Conservation (phyloP, 495 filamentous ascomycete species). For the Diplogelasinospora grovesii region DNA sequence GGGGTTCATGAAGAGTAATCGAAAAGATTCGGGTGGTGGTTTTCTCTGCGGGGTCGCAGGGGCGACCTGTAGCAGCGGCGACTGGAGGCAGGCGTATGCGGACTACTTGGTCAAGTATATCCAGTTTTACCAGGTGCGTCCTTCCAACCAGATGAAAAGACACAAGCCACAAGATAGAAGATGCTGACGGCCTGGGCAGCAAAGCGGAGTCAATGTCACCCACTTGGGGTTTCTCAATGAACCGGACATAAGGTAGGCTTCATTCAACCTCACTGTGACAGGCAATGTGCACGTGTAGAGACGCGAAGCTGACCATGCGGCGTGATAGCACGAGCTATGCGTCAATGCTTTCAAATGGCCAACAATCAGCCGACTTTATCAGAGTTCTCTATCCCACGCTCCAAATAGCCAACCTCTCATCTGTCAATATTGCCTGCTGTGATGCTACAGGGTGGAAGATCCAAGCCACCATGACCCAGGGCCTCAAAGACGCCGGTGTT, state of each 20-base stretch:
- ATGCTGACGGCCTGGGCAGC: too few species aligned
- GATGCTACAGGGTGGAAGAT: slow-evolving; percentile 46
- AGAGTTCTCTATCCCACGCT: slow-evolving; percentile 37
- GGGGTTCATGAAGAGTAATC: slow-evolving; percentile 53
- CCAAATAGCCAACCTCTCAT: slow-evolving; percentile 24
- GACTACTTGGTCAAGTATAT: slow-evolving; percentile 49
- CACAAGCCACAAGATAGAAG: too few species aligned
- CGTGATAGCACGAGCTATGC: slow-evolving; percentile 31
- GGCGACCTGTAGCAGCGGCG: slow-evolving; percentile 37
- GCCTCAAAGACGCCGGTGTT: slow-evolving; percentile 34
- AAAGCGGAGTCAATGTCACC: slow-evolving; percentile 39
- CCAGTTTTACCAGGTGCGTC: slow-evolving; percentile 34
- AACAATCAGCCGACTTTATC: slow-evolving; percentile 45
- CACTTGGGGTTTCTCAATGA: slow-evolving; percentile 53
- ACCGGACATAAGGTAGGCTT: slow-evolving; percentile 37
- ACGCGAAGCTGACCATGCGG: background rate
- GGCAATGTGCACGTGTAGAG: background rate
- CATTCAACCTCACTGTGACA: background rate
- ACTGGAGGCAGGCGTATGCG: slow-evolving; percentile 52
- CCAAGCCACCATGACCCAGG: slow-evolving; percentile 31
- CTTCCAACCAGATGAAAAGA: background rate
- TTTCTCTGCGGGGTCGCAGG: slow-evolving; percentile 45
- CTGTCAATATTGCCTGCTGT: slow-evolving; percentile 41
- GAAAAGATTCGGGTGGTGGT: slow-evolving; percentile 31
- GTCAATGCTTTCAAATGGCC: slow-evolving; percentile 38